phyloP scores from a whole-genome alignment of 805 yeast genomes.

The Yarrowia alimentaria region DNA sequence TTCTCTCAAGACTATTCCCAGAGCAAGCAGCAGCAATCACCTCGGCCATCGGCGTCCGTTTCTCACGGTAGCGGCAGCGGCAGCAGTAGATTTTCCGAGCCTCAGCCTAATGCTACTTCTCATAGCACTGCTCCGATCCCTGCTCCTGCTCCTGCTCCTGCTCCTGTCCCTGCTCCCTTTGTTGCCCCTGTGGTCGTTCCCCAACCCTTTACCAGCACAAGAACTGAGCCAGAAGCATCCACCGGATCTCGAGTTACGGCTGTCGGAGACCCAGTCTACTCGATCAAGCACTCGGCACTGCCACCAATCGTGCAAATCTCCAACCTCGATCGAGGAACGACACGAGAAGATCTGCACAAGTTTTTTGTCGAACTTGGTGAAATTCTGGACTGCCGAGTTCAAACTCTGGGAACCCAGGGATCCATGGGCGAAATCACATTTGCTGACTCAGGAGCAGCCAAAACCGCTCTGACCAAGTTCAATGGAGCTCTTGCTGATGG shows the following conservation, averaged over 20 bases:
- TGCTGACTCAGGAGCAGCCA: constrained; percentile 37
- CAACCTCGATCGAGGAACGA: constrained; percentile 40
- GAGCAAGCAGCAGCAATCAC: too few relatives aligned
- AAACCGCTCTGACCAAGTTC: constrained; percentile 39
- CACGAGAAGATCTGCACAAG: constrained; percentile 36
- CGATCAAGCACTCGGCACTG: constrained; percentile 31
- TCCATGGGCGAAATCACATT: constrained; percentile 37
- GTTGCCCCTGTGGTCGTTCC: too few relatives aligned
- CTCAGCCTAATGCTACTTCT: too few relatives aligned
- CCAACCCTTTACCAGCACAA: too few relatives aligned
- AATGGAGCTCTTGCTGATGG: constrained; percentile 53
- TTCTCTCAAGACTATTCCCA: too few relatives aligned
- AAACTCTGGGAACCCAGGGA: constrained; percentile 26
- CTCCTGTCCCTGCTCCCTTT: neutral
- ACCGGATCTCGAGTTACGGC: neutral
- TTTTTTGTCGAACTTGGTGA: constrained; percentile 35
- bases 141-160: neutral
- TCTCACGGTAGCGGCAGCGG: too few relatives aligned
- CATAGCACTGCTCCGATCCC: neutral
- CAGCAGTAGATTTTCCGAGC: too few relatives aligned
- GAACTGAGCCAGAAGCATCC: neutral
- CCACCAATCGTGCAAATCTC: constrained; percentile 36
- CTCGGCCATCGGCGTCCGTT: too few relatives aligned
- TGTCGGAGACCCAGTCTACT: neutral
- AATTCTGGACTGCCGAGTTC: constrained; percentile 32